Evolutionary conservation across 1,139 yeast genomes (phyloP).

Genomic region (Hansenula sp.): DNA sequence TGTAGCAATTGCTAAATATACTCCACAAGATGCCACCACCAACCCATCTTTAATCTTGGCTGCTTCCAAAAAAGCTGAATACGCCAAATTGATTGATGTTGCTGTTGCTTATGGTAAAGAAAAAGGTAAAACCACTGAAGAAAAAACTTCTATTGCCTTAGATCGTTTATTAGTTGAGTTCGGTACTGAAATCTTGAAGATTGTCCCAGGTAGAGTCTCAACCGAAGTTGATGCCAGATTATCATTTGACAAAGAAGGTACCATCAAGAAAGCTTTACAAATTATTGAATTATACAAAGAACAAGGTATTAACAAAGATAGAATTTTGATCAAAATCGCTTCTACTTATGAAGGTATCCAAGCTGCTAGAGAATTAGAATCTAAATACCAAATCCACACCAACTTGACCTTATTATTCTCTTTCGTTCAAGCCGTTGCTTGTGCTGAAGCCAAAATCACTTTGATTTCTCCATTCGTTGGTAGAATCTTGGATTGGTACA

Average conservation of each 20-base stretch:
- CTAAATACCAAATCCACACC: conserved; percentile 87
- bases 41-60: conserved; percentile 97
- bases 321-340: conserved; percentile 93
- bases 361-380: conserved; percentile 95
- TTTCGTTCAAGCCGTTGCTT: conserved; percentile 96
- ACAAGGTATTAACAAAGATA: conserved; percentile 80
- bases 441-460: conserved; percentile 97
- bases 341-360: conserved; percentile 99
- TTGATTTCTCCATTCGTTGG: conserved; percentile 98
- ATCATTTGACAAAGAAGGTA: conserved; percentile 91
- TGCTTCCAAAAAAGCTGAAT: conserved; percentile 87
- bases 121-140: conserved; percentile 43
- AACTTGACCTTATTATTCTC: conserved; percentile 95
- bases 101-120: conserved; percentile 85
- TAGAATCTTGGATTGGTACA: conserved; percentile 98
- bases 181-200: conserved; percentile 87
- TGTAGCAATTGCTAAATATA: conserved; percentile 84
- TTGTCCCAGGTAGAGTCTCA: conserved; percentile 98
- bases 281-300: conserved; percentile 81
- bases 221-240: conserved; percentile 99
- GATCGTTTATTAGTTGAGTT: conserved; percentile 94
- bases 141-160: conserved; percentile 71
- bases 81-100: conserved; percentile 82
- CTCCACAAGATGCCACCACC: conserved; percentile 99
- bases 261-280: conserved; percentile 86